Conservation (phyloP, 805 yeast species). For the Starmerella ratchasimensis region DNA sequence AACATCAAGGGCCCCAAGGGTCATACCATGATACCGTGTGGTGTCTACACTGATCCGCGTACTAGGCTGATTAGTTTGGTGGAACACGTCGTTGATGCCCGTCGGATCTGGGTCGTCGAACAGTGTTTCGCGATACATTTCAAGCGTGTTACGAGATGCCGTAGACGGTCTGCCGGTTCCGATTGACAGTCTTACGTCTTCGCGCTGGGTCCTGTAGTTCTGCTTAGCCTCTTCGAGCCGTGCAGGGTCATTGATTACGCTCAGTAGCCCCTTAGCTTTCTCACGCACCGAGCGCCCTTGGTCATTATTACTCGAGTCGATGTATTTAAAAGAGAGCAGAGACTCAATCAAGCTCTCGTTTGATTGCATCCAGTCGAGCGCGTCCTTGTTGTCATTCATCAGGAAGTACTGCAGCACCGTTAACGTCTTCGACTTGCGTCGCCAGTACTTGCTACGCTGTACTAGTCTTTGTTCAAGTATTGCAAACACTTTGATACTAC, state of each 20-base stretch:
- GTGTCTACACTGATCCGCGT: neutral
- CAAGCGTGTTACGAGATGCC: slow-evolving; percentile 20
- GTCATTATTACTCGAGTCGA: slow-evolving; percentile 22
- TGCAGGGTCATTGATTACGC: slow-evolving; percentile 21
- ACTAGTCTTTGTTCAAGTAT: slow-evolving; percentile 18
- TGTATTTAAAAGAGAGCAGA: slow-evolving; percentile 11
- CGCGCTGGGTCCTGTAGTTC: slow-evolving; percentile 21
- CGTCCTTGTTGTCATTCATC: slow-evolving; percentile 18
- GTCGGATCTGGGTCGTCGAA: slow-evolving; percentile 15
- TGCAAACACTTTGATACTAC: slow-evolving; percentile 13
- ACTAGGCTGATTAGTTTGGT: neutral
- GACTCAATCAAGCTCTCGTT: slow-evolving; percentile 7
- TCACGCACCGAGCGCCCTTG: slow-evolving; percentile 25
- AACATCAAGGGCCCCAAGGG: slow-evolving; percentile 1
- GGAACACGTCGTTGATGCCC: slow-evolving; percentile 9
- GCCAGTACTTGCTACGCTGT: slow-evolving; percentile 20
- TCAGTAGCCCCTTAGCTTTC: slow-evolving; percentile 22
- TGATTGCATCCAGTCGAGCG: slow-evolving; percentile 16
- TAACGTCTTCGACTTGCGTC: slow-evolving; percentile 21
- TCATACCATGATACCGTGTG: neutral
- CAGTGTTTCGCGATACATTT: slow-evolving; percentile 16
- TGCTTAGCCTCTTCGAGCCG: slow-evolving; percentile 22
- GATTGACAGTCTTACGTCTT: slow-evolving; percentile 23
- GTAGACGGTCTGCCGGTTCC: slow-evolving; percentile 19
- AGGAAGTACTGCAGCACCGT: slow-evolving; percentile 20